Percentiles rank a stretch among this genome's conserved stretches.
Conservation (phyloP, 2,329 filamentous ascomycete genomes). For the Nigrospora oryzae region DNA sequence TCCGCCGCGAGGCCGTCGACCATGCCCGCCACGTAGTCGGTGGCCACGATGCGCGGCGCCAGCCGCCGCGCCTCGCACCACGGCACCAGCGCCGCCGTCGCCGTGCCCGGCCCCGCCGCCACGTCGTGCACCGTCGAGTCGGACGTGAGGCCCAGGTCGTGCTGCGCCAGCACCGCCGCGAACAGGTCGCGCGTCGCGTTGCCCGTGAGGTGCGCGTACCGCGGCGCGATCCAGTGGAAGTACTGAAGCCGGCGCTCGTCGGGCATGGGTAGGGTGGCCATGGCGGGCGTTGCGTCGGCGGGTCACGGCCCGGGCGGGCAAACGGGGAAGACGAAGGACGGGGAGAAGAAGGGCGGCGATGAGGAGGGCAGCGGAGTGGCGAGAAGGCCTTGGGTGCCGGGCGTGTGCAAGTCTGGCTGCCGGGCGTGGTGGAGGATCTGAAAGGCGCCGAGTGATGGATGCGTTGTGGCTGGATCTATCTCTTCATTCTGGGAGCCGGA, state of each 20-base stretch:
- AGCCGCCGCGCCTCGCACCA: constrained; percentile 7
- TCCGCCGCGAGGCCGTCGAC: constrained; percentile 2
- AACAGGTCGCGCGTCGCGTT: constrained; percentile 17
- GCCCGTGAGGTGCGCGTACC: constrained; percentile 18
- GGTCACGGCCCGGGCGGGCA: too few relatives aligned
- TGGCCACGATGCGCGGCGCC: constrained; percentile 7
- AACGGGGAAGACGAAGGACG: too few relatives aligned
- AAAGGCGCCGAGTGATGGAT: too few relatives aligned
- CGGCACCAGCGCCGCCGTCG: constrained; percentile 10
- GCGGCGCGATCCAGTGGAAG: constrained; percentile 16
- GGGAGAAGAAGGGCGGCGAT: too few relatives aligned
- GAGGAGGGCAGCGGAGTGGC: too few relatives aligned
- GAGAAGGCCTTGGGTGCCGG: too few relatives aligned
- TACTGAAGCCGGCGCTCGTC: constrained; percentile 7
- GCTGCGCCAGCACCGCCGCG: constrained; percentile 1
- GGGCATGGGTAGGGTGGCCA: not conserved
- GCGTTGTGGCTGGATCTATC: too few relatives aligned
- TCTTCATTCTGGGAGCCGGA: too few relatives aligned
- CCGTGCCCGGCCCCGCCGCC: constrained; percentile 22
- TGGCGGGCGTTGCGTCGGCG: not conserved
- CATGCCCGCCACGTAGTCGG: constrained; percentile 14
- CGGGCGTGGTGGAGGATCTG: too few relatives aligned
- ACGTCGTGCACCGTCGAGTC: constrained; percentile 21
- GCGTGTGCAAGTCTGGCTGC: too few relatives aligned
- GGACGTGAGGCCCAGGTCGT: constrained; percentile 13